These are phyloP conservation scores for Parafenestella ontariensis DNA, from an alignment of 2,329 filamentous ascomycete species.

Conservation along the genomic window DNA sequence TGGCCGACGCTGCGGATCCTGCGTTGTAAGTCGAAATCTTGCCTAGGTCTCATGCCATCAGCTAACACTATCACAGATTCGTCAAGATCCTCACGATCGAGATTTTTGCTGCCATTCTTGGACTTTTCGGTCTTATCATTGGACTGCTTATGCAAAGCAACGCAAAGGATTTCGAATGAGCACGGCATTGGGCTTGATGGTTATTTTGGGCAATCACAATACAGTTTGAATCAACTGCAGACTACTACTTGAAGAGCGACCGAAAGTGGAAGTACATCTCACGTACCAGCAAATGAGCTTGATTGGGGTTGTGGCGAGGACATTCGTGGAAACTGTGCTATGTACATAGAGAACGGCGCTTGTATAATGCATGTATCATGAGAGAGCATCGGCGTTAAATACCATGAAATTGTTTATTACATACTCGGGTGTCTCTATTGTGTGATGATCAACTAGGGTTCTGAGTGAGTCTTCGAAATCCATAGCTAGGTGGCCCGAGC, in stretches of 20 bases:
- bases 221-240: not conserved
- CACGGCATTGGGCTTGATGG: not conserved
- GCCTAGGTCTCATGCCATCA: not conserved
- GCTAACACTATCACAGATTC: constrained; percentile 66
- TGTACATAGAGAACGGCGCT: constrained; percentile 40
- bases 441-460: not conserved
- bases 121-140: constrained; percentile 94
- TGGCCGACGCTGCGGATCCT: constrained; percentile 93
- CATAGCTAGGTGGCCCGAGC: constrained; percentile 28
- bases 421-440: not conserved
- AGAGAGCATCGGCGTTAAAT: constrained; percentile 37
- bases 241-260: constrained; percentile 1
- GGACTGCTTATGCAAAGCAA: constrained; percentile 88
- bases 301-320: constrained; percentile 6
- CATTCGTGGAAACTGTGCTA: constrained; percentile 27
- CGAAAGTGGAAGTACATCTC: constrained; percentile 7
- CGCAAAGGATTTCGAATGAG: constrained; percentile 71
- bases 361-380: constrained; percentile 51
- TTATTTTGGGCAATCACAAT: not conserved
- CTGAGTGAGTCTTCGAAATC: constrained; percentile 6
- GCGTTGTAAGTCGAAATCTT: constrained; percentile 71
- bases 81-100: constrained; percentile 99
- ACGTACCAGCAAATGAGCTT: constrained; percentile 20
- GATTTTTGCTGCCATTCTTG: constrained; percentile 97
- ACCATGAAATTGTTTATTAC: constrained; percentile 21